Conservation (phyloP, 768 basidiomycete genomes). For the Cantharellus anzutake region DNA sequence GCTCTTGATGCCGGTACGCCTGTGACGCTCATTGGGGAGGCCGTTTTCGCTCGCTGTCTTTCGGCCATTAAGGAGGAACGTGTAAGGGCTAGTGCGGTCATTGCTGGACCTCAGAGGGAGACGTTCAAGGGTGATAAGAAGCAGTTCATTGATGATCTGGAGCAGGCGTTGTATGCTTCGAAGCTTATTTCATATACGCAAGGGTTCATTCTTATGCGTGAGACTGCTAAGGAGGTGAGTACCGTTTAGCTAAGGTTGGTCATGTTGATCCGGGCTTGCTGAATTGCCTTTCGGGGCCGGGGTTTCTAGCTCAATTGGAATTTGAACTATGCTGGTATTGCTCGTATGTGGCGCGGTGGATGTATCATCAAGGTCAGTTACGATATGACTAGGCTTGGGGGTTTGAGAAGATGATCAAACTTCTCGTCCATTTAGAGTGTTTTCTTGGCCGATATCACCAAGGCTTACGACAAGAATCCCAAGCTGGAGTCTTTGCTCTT, state of each 20-base stretch:
- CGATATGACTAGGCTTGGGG: neutral
- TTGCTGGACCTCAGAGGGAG: constrained; percentile 81
- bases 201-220: constrained; percentile 98
- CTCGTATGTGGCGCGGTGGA: constrained; percentile 98
- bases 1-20: constrained; percentile 81
- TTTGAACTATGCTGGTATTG: constrained; percentile 95
- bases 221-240: constrained; percentile 80
- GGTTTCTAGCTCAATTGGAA: constrained; percentile 51
- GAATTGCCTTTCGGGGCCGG: neutral
- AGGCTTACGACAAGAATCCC: constrained; percentile 72
- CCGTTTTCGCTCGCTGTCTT: constrained; percentile 95
- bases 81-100: constrained; percentile 74
- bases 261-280: neutral
- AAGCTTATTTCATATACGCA: constrained; percentile 99
- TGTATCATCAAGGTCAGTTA: constrained; percentile 83
- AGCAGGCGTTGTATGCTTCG: constrained; percentile 96
- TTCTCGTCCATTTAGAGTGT: constrained; percentile 35
- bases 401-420: neutral
- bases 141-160: constrained; percentile 97
- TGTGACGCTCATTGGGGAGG: constrained; percentile 99
- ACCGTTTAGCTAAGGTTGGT: constrained; percentile 12
- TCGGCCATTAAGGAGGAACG: constrained; percentile 96
- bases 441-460: constrained; percentile 83
- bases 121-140: constrained; percentile 94
- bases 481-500: constrained; percentile 84